Base-by-base conservation (phyloP, 805 yeast genomes). In the Wickerhamomyces tratensis region DNA sequence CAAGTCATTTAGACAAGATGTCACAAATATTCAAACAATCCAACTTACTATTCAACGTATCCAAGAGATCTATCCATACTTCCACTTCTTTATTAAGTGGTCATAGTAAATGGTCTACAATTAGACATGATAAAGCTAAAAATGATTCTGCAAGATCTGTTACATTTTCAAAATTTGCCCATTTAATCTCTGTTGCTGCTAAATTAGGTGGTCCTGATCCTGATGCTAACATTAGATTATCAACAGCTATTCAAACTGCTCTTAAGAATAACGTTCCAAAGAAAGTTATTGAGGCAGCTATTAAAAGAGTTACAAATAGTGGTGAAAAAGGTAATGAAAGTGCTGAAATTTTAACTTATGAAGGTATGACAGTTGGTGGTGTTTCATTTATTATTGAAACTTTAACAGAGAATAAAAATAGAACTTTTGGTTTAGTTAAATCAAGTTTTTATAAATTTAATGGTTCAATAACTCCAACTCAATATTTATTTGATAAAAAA, bases 71-170 rank as follows among this genome's bases (percentile, higher is more conserved):
- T 14, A 38, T 43, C 13, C 30, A 25, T 10, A 35, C 45, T 0
- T 29, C 44, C 1, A 10, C 41, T 5, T 4, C 20, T 12, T 7
- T 38, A 1, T 41, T 43, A 5, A 64, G 68, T 5, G 98, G 98
- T 1, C 98, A 91, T 61, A 82, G 86, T 34, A 91, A 89, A 62
- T 91, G 98, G 98, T 86, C 94, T 37, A 86, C 85, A 39, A 91
- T 93, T 51, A 84, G 88, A 57, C 97, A 88, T 58, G 93, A 85
- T 58, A 91, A 91, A 63, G 95, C 95, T 43, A 86, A 86, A 48
- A 87, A 88, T 55, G 98, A 91, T 64, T 85, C 87, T 20, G 77
- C 74, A 45, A 80, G 77, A 59, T 81, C 86, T 45, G 74, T 77
- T 43, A 68, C 77, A 29, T 79, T 86, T 6, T 82, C 80, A 52